Evolutionary conservation across 2,329 filamentous ascomycete genomes (phyloP).

Genomic region (Fusarium bulbicola): DNA sequence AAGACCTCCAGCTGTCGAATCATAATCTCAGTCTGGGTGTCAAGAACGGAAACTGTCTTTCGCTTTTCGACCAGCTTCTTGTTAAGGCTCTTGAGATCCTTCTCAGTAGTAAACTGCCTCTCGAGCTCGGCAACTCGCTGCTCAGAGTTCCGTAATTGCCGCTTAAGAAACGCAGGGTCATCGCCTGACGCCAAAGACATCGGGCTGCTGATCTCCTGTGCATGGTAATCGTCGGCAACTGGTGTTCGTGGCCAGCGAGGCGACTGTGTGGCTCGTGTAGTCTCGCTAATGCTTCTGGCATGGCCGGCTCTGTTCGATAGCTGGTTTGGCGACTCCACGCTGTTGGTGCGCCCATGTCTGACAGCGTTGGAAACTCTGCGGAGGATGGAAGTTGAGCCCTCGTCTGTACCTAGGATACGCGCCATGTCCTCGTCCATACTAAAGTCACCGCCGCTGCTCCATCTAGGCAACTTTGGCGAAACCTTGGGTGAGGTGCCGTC

Average conservation of each 20-base stretch:
- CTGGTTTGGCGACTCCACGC: slow-evolving; percentile 66
- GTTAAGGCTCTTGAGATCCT: slow-evolving; percentile 78
- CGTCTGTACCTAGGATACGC: slow-evolving; percentile 82
- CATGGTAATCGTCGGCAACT: slow-evolving; percentile 62
- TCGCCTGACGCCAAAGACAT: slow-evolving; percentile 70
- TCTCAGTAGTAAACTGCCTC: slow-evolving; percentile 74
- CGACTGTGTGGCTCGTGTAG: slow-evolving; percentile 70
- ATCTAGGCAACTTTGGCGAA: slow-evolving; percentile 75
- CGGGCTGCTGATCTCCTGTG: slow-evolving; percentile 76
- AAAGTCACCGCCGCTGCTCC: slow-evolving; percentile 85
- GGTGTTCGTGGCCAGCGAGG: slow-evolving; percentile 77
- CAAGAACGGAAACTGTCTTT: slow-evolving; percentile 92
- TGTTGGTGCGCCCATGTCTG: slow-evolving; percentile 89
- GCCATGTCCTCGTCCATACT: slow-evolving; percentile 97
- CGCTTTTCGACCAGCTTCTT: slow-evolving; percentile 91
- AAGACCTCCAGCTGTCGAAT: slow-evolving; percentile 90
- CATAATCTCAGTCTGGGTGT: slow-evolving; percentile 95
- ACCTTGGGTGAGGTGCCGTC: slow-evolving; percentile 55
- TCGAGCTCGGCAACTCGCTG: slow-evolving; percentile 88
- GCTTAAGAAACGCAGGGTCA: slow-evolving; percentile 74
- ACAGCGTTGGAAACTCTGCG: slow-evolving; percentile 93
- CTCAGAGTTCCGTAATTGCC: slow-evolving; percentile 82
- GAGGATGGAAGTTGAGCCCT: slow-evolving; percentile 80
- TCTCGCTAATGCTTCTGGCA: slow-evolving; percentile 72
- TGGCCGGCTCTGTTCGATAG: slow-evolving; percentile 58